A percentile compares a stretch with the other conserved stretches of the same genome.
Conservation (phyloP, 768 basidiomycete genomes). For the Mycena olivaceomarginata region DNA sequence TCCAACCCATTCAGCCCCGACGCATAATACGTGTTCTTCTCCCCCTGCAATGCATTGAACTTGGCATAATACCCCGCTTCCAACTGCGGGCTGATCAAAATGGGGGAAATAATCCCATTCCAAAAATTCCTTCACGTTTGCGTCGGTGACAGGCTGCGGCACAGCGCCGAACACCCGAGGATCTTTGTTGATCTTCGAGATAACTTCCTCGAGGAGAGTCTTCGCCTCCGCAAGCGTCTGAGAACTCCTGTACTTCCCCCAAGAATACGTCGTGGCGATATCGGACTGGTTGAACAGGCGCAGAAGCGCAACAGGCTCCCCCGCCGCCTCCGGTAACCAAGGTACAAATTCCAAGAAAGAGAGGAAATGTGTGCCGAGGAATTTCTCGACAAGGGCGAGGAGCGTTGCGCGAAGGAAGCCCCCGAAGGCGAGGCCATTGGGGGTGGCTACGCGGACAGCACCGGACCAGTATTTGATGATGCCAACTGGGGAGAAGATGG, state of each 20-base stretch:
- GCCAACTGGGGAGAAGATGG: constrained; percentile 25
- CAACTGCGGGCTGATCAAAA: constrained; percentile 21
- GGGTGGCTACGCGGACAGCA: constrained; percentile 23
- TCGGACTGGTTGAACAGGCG: constrained; percentile 29
- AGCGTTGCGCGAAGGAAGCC: constrained; percentile 28
- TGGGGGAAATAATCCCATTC: constrained; percentile 28
- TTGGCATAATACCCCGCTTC: constrained; percentile 21
- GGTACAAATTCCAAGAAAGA: constrained; percentile 31
- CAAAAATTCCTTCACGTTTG: constrained; percentile 22
- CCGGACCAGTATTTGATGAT: constrained; percentile 29
- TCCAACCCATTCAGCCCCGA: constrained; percentile 30
- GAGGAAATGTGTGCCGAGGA: constrained; percentile 29
- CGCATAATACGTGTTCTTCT: constrained; percentile 29
- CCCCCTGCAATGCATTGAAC: constrained; percentile 25
- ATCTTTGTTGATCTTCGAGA: constrained; percentile 19
- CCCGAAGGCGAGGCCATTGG: constrained; percentile 19
- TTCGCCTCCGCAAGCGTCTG: constrained; percentile 18
- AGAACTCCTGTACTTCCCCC: constrained; percentile 15
- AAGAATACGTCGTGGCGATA: constrained; percentile 25
- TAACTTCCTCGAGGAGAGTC: constrained; percentile 9
- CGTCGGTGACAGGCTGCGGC: constrained; percentile 21
- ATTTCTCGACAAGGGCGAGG: constrained; percentile 29
- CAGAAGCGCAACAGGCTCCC: constrained; percentile 25
- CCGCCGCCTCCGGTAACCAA: constrained; percentile 27
- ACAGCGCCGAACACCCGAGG: constrained; percentile 2